Percentiles rank a stretch among this genome's conserved stretches.
Conservation (phyloP, 495 filamentous ascomycete genomes). For the Daldinia vernicosa region DNA sequence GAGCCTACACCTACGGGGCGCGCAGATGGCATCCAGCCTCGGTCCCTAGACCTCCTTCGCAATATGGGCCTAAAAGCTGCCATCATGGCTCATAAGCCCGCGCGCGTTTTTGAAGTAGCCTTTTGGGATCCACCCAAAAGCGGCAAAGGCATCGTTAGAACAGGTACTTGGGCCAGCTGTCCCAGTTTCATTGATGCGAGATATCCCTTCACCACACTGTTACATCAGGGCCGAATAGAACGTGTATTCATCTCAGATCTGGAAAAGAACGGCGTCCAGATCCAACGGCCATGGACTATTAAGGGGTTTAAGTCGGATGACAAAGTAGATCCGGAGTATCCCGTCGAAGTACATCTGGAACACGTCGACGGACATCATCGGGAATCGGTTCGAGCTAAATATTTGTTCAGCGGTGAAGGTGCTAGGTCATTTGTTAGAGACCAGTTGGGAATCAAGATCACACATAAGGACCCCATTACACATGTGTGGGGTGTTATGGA, state of each 20-base stretch:
- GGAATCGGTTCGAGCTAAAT: constrained; percentile 64
- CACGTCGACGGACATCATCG: constrained; percentile 75
- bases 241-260: constrained; percentile 75
- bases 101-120: constrained; percentile 77
- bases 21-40: constrained; percentile 83
- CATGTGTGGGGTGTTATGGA: constrained; percentile 82
- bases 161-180: constrained; percentile 74
- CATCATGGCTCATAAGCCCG: constrained; percentile 79
- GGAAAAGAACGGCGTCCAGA: constrained; percentile 62
- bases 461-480: constrained; percentile 69
- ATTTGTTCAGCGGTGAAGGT: constrained; percentile 69
- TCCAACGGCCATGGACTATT: constrained; percentile 69
- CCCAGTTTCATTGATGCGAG: constrained; percentile 77
- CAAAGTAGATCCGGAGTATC: constrained; percentile 65
- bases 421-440: constrained; percentile 67
- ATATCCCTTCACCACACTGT: constrained; percentile 78
- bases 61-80: constrained; percentile 76
- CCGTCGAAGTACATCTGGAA: constrained; percentile 73
- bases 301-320: constrained; percentile 69
- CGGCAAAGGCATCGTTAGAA: constrained; percentile 69
- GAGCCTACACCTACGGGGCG: constrained; percentile 75
- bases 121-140: constrained; percentile 76
- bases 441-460: constrained; percentile 69
- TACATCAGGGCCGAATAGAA: constrained; percentile 81
- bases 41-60: constrained; percentile 77